Evolutionary conservation across 108 stramenopile genomes (phyloP), one percentile per base, ranked within the genome.

Genomic region (Aureococcus anophagefferens): DNA sequence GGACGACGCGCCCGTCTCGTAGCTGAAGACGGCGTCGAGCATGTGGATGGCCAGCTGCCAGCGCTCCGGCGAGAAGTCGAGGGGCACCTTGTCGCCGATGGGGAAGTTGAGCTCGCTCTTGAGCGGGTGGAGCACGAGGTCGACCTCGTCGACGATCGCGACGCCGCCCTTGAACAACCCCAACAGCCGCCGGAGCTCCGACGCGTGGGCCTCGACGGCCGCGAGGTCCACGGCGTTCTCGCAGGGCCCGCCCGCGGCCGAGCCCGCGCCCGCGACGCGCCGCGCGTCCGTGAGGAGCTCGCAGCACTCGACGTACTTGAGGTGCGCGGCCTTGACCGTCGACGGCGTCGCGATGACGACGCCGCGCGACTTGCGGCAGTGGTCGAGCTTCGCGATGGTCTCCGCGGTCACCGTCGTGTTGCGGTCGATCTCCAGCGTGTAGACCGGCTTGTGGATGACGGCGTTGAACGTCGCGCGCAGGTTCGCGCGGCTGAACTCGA

Each of bases 51-150:
- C 77, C 30, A 81, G n/a, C 18, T 45, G 40, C 80, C 80, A 81
- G 1, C 77, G 67, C 33, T 51, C 79, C 37, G 44, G 18, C 30
- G 72, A 33, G 29, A 69, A 69, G 29, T 76, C 75, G n/a, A 76
- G n/a, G 21, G 40, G 30, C 18, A 30, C 40, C 63, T 76, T 75
- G 33, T 65, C 70, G 18, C 81, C 81, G 25, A 81, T 67, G 63
- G 81, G 81, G 31, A 75, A 81, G 66, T 81, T 81, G 45, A 76
- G 35, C 76, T 81, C 81, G 30, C 59, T 63, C 67, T 75, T 78
- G 70, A 81, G 68, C 33, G 74, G 73, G 35, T 81, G 77, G 14
- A 81, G 71, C 15, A 81, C 40, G 35, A 78, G 64, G 44, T 81
- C 81, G 16, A 81, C 81, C 46, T 81, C 81, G 68, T 81, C 81